Base-by-base conservation (phyloP, 208 protist species). In the Crithidia brevicula region DNA sequence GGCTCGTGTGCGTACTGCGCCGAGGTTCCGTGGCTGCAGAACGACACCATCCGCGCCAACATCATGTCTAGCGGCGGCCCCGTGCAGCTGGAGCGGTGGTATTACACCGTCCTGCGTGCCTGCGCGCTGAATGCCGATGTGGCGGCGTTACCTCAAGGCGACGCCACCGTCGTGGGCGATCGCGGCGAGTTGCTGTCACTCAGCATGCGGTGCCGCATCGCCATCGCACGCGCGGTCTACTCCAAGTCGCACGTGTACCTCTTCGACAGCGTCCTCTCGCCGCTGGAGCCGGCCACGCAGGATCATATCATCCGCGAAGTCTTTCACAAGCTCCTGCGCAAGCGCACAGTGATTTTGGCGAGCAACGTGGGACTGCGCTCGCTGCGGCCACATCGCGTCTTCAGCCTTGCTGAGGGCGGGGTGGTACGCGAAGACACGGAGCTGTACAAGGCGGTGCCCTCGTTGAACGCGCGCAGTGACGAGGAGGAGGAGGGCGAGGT, bases 21-120 rank as follows among this genome's bases (percentile, higher is more conserved):
- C 5, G 90, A 97, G 72, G 65, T 77, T 30, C 82, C 96, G 46
- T 98, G 90, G 91, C 88, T 99, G 52, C 75, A 89, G 49, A 90
- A 86, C 65, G 91, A 86, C 60, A 97, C 92, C n/a, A 82, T 98
- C 18, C 83, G 86, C 16, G 94, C 93, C 20, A 99, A 99, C 78
- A 97, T 99, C 68, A 62, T 89, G 28, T 91, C 93, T 33, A 83
- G 89, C 38, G 69, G 72, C 34, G 56, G 66, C 27, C 47, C 72
- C 27, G 52, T 68, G 43, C 65, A 77, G 38, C 50, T 76, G 51
- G 50, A 60, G 31, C 72, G 77, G 45, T 87, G 89, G 76, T 98
- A 97, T 68, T 38, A 72, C 56, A 76, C 50, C 13, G 83, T 90
- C 0, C 59, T 96, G 11, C 36, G 69, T 1, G 82, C 82, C 11